A percentile compares a stretch with the other conserved stretches of the same genome.
These are phyloP conservation scores for Boletales sp. DNA, from an alignment of 768 basidiomycete genomes.

Conservation along the genomic window DNA sequence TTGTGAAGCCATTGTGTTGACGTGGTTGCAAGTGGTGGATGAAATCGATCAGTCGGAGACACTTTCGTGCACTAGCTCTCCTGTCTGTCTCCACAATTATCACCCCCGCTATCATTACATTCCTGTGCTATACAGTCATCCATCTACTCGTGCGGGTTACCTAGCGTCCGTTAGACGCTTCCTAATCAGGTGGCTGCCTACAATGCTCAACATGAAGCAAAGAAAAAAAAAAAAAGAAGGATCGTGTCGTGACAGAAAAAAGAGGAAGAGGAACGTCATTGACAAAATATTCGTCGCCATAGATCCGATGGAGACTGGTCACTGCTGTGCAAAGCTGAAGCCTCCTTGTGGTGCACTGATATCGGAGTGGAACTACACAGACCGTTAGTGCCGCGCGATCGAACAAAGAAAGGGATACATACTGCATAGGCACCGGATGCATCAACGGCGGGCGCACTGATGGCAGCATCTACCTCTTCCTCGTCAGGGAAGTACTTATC, in stretches of 20 bases:
- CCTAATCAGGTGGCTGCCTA: constrained; percentile 15
- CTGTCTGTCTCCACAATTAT: constrained; percentile 9
- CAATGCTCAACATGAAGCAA: constrained; percentile 22
- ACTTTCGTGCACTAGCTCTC: too few relatives aligned
- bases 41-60: background rate
- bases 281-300: constrained; percentile 1
- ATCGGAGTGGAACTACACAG: constrained; percentile 72
- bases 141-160: constrained; percentile 15
- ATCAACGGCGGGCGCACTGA: constrained; percentile 73
- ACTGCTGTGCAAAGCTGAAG: constrained; percentile 85
- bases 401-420: constrained; percentile 26
- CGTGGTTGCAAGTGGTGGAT: constrained; percentile 3
- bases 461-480: constrained; percentile 85
- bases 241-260: constrained; percentile 8
- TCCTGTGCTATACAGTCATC: constrained; percentile 8
- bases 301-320: constrained; percentile 11
- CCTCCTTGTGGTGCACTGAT: constrained; percentile 90
- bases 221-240: constrained; percentile 15
- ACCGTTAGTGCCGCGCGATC: constrained; percentile 3
- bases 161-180: constrained; percentile 35
- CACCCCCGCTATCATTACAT: constrained; percentile 16
- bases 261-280: constrained; percentile 5
- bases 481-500: constrained; percentile 99
- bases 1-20: constrained; percentile 78
- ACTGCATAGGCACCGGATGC: constrained; percentile 73